Conservation (phyloP, 345 rosid species). For the Hypericum androsaemum region DNA sequence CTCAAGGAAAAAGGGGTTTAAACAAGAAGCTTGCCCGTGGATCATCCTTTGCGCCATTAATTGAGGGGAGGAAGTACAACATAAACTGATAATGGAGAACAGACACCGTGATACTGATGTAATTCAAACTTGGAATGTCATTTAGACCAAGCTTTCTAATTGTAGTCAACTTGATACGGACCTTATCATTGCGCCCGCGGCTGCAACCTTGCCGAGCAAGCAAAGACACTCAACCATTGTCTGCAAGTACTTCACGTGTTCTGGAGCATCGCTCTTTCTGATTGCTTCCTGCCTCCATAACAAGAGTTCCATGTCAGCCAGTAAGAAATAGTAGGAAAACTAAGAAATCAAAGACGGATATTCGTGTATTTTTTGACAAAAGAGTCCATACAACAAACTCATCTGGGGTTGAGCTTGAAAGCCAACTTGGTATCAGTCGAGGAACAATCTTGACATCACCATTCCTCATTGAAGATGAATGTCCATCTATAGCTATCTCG, state of each 20-base stretch:
- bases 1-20: too few relatives aligned
- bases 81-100: too few relatives aligned
- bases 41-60: too few relatives aligned
- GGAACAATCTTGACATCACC: slow-evolving; percentile 36
- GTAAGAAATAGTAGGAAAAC: too few relatives aligned
- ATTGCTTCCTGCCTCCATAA: slow-evolving; percentile 56
- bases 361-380: too few relatives aligned
- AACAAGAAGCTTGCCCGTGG: too few relatives aligned
- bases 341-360: too few relatives aligned
- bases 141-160: too few relatives aligned
- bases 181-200: slow-evolving; percentile 97
- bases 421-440: slow-evolving; percentile 72
- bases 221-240: slow-evolving; percentile 96
- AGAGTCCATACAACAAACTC: slow-evolving; percentile 66
- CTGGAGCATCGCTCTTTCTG: slow-evolving; percentile 78
- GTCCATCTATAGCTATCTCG: slow-evolving; percentile 45
- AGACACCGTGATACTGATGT: too few relatives aligned
- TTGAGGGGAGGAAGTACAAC: too few relatives aligned
- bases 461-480: slow-evolving; percentile 29
- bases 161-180: slow-evolving; percentile 18
- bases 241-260: slow-evolving; percentile 86
- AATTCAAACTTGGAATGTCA: too few relatives aligned
- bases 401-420: slow-evolving; percentile 79
- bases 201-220: slow-evolving; percentile 92
- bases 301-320: slow-evolving; percentile 16